Percentiles rank a stretch among this genome's conserved stretches.
phyloP scores from a whole-genome alignment of 1,284 basidiomycete genomes.

The Apiotrichum veenhuisii region DNA sequence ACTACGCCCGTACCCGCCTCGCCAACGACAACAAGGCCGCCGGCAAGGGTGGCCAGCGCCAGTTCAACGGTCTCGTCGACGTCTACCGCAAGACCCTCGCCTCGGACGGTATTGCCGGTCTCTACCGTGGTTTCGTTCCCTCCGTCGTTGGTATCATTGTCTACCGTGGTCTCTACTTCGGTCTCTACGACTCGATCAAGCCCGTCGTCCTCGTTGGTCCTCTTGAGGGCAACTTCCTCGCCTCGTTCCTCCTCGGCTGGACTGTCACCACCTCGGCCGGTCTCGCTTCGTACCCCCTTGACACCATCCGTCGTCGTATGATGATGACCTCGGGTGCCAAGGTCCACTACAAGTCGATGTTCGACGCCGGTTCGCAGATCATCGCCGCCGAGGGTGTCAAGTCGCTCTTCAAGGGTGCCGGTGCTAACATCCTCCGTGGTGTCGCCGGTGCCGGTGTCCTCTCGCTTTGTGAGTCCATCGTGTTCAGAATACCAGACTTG shows the following conservation, averaged over 20 bases:
- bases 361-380: conserved; percentile 63
- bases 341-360: conserved; percentile 56
- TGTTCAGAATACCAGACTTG: too few species aligned
- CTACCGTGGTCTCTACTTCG: conserved; percentile 76
- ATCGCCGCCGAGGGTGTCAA: conserved; percentile 58
- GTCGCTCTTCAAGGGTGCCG: conserved; percentile 60
- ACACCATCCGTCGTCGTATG: conserved; percentile 94
- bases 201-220: conserved; percentile 85
- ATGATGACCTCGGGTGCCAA: conserved; percentile 82
- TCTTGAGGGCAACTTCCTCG: conserved; percentile 83
- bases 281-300: conserved; percentile 91
- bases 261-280: conserved; percentile 93
- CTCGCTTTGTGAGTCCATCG: conserved; percentile 60
- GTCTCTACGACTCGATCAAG: conserved; percentile 91
- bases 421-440: conserved; percentile 61
- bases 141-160: conserved; percentile 94
- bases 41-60: conserved; percentile 80
- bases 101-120: conserved; percentile 79
- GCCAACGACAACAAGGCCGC: conserved; percentile 91
- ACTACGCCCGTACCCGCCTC: conserved; percentile 93
- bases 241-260: conserved; percentile 87
- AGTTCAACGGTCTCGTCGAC: conserved; percentile 90
- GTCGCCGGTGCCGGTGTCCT: conserved; percentile 69
- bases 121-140: conserved; percentile 93
- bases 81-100: conserved; percentile 90